A percentile compares a stretch with the other conserved stretches of the same genome.
These are phyloP conservation scores for Exobasidium cylindrosporum DNA, from an alignment of 1,284 basidiomycete species.

Conservation along the genomic window DNA sequence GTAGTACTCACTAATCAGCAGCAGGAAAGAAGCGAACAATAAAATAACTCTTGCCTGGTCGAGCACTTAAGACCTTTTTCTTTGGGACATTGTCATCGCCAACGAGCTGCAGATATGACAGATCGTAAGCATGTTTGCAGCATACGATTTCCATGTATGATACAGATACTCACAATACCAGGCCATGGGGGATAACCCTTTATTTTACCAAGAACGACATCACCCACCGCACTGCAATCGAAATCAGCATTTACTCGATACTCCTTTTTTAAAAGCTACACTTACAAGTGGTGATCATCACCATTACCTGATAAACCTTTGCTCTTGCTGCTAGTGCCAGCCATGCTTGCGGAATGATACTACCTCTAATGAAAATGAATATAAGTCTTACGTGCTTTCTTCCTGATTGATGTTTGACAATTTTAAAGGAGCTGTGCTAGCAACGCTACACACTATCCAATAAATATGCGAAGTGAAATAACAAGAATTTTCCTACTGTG, in stretches of 20 bases:
- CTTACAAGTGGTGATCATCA: background rate
- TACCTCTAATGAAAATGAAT: no score
- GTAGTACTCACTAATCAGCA: conserved; percentile 18
- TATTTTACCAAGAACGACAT: conserved; percentile 14
- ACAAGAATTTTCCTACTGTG: no score
- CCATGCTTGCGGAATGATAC: background rate
- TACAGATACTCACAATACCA: conserved; percentile 8
- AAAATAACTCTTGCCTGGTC: background rate
- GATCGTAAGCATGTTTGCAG: no score
- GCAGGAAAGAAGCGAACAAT: conserved; percentile 17
- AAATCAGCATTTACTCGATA: background rate
- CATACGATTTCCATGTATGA: no score
- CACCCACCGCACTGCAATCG: conserved; percentile 2
- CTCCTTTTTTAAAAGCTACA: background rate
- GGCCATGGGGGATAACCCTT: conserved; percentile 16
- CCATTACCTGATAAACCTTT: background rate
- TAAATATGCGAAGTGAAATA: no score
- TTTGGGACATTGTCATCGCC: conserved; percentile 14
- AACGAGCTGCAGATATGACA: no score
- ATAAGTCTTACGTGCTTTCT: no score
- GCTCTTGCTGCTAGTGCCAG: background rate
- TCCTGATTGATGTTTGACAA: no score
- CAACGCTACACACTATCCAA: no score
- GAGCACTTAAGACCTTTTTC: background rate
- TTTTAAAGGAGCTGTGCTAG: no score